Base-by-base conservation (phyloP, 2,329 filamentous ascomycete genomes). In the Teratosphaeria epicoccoides region DNA sequence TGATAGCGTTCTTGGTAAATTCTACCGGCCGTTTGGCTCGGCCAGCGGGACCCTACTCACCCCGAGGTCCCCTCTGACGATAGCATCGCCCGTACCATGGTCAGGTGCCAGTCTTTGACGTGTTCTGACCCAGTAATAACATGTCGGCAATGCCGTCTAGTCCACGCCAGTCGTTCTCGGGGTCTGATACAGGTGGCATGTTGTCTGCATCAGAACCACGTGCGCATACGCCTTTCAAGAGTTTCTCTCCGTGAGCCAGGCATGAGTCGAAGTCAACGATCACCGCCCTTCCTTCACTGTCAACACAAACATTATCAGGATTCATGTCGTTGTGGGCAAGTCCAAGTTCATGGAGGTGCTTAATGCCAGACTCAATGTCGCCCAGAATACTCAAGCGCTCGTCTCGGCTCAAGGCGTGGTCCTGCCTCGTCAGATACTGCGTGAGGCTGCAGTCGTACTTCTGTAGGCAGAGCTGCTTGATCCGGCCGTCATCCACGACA, bases 251-350 rank as follows among this genome's bases (percentile, higher is more conserved):
- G 47, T 66, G 62, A 2, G 59, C 58, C 24, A 59, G 47, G 47
- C 65, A 70, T 25, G 66, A 66, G 46, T 66, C 69, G 54, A 68
- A 70, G 53, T 71, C 68, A 33, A 71, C 61, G 45, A 71, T 59
- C 25, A 67, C 58, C 6, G 69, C 59, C 5, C 54, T 55, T 17
- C 63, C 62, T 28, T 53, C 45, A 22, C 56, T 55, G 55, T 67
- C 59, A 22, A 71, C 44, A 56, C 68, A 68, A 40, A 71, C 62
- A 48, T 67, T 69, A 28, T 56, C 56, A 6, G 66, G 64, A 46
- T 63, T 67, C 44, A 71, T 64, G 48, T 69, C 64, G 52, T 71
- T 71, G 53, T 71, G 67, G 9, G 67, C 61, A 28, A 63, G 47
- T 0, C 65, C 67, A 1, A 71, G 57, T 1, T 57, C 61, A 55